Conservation (phyloP, 257 asterid genomes). For the Scutellaria galericulata region DNA sequence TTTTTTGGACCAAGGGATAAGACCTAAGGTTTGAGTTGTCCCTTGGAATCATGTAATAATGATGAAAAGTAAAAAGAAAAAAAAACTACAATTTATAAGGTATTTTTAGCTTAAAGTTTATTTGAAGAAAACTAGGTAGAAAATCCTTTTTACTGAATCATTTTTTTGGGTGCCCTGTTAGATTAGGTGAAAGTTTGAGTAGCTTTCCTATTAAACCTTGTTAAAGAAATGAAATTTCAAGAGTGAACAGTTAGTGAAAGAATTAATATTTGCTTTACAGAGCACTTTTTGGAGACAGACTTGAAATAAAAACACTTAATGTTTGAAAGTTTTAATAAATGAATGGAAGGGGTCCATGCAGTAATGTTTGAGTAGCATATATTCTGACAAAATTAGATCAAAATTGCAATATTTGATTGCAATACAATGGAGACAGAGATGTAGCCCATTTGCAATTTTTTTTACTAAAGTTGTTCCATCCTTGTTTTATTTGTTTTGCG, state of each 20-base stretch:
- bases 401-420: neutral
- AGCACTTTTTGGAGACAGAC: neutral
- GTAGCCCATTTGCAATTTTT: conserved; percentile 7
- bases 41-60: neutral
- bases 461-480: conserved; percentile 18
- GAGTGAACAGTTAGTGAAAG: neutral
- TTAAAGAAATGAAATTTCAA: neutral
- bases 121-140: conserved; percentile 9
- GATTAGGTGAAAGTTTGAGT: conserved; percentile 21
- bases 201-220: conserved; percentile 11
- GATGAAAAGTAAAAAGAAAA: neutral
- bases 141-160: conserved; percentile 7
- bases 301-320: neutral
- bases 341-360: neutral
- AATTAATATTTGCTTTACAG: neutral
- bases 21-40: conserved; percentile 15
- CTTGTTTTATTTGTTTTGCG: neutral
- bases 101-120: neutral
- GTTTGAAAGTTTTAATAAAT: conserved; percentile 6
- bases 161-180: conserved; percentile 6
- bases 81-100: neutral
- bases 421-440: neutral
- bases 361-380: neutral
- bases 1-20: neutral
- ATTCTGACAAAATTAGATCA: conserved; percentile 26